phyloP scores from a whole-genome alignment of 192 early-diverging fungal species.

The Gigaspora rosea region DNA sequence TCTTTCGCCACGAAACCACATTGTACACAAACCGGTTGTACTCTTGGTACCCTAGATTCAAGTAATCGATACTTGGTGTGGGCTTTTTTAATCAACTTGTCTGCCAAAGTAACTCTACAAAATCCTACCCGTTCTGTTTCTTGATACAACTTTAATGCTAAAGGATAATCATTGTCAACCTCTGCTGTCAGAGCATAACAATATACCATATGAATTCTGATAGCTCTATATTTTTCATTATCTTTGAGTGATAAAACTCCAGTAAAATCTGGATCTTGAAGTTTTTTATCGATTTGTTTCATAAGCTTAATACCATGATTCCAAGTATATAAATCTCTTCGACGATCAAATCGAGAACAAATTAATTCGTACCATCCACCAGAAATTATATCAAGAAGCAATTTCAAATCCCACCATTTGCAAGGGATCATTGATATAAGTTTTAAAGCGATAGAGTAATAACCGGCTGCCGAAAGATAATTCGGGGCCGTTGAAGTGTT shows the following conservation, averaged over 20 bases:
- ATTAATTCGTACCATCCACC: conserved; percentile 5
- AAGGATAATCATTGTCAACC: neutral
- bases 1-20: conserved; percentile 3
- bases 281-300: neutral
- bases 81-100: conserved; percentile 18
- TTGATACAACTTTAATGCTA: neutral
- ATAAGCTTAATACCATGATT: conserved; percentile 8
- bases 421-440: neutral
- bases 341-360: neutral
- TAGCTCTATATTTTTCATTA: neutral
- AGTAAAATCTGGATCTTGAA: neutral
- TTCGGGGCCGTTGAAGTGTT: neutral
- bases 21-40: neutral
- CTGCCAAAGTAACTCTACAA: neutral
- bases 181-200: conserved; percentile 1
- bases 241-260: neutral
- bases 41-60: conserved; percentile 3
- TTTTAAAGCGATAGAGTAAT: conserved; percentile 20
- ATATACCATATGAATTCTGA: conserved; percentile 1
- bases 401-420: neutral
- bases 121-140: neutral
- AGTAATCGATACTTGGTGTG: conserved; percentile 6
- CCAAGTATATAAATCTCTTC: conserved; percentile 8
- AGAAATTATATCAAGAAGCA: neutral
- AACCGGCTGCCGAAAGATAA: neutral